Conservation (phyloP, 208 protist genomes). For the Strigomonas culicis region DNA sequence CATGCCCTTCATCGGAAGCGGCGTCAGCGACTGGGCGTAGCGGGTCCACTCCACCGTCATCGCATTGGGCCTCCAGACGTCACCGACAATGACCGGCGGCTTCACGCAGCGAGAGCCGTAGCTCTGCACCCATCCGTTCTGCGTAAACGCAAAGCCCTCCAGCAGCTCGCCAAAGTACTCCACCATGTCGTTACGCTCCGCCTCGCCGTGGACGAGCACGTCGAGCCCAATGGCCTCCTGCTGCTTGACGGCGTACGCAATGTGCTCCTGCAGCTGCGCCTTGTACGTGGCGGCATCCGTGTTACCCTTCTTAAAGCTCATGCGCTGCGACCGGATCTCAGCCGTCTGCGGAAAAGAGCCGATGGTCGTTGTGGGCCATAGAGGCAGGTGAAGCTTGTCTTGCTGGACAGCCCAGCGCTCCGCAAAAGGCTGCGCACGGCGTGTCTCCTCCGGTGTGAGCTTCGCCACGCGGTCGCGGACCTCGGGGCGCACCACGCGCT, state of each 20-base stretch:
- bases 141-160: conserved; percentile 78
- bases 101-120: conserved; percentile 86
- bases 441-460: conserved; percentile 17
- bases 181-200: conserved; percentile 91
- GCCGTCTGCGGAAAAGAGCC: conserved; percentile 89
- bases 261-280: conserved; percentile 68
- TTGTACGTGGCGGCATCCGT: conserved; percentile 52
- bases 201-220: conserved; percentile 89
- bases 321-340: conserved; percentile 61
- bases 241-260: conserved; percentile 57
- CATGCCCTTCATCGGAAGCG: conserved; percentile 84
- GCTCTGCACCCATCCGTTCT: conserved; percentile 84
- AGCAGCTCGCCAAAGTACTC: conserved; percentile 90
- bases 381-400: conserved; percentile 43
- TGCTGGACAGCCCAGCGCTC: conserved; percentile 43
- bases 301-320: conserved; percentile 52
- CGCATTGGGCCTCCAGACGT: conserved; percentile 51
- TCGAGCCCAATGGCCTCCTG: conserved; percentile 87
- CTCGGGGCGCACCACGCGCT: conserved; percentile 30
- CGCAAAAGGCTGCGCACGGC: conserved; percentile 23
- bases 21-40: conserved; percentile 75
- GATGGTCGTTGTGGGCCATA: conserved; percentile 90
- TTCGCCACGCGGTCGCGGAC: conserved; percentile 31
- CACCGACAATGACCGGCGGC: conserved; percentile 85
- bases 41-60: conserved; percentile 80